A percentile compares a stretch with the other conserved stretches of the same genome.
phyloP scores from a whole-genome alignment of 2,329 filamentous ascomycete genomes.

The Penicillium sp. region DNA sequence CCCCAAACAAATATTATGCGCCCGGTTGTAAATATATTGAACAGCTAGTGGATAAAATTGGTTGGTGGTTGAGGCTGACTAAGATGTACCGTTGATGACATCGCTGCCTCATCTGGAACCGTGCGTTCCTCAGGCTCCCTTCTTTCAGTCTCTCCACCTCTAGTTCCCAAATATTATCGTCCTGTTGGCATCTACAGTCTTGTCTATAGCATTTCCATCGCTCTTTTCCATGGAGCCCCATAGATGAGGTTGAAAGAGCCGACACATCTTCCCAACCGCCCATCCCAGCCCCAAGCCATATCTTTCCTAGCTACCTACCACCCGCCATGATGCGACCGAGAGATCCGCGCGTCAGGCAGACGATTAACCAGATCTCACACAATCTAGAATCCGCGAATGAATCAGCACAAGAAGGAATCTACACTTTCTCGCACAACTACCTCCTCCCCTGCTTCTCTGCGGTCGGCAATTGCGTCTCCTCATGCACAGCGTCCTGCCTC shows the following conservation, averaged over 20 bases:
- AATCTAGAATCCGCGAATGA: slow-evolving; percentile 91
- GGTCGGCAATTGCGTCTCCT: slow-evolving; percentile 67
- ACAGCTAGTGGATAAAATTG: not conserved
- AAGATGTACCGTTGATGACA: slow-evolving; percentile 31
- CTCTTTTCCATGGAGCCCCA: slow-evolving; percentile 21
- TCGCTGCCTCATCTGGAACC: slow-evolving; percentile 20
- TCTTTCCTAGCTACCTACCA: slow-evolving; percentile 39
- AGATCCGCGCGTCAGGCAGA: slow-evolving; percentile 89
- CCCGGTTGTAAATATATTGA: not conserved
- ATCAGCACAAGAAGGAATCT: slow-evolving; percentile 87
- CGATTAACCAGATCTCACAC: slow-evolving; percentile 89
- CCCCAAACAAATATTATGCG: not conserved
- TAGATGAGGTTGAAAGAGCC: slow-evolving; percentile 18
- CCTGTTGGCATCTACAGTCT: not conserved
- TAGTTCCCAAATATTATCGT: slow-evolving; percentile 3
- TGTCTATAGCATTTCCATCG: not conserved
- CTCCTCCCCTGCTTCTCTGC: slow-evolving; percentile 78
- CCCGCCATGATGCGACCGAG: slow-evolving; percentile 62
- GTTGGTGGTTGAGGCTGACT: slow-evolving; percentile 33
- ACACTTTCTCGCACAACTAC: slow-evolving; percentile 85
- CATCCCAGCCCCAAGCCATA: slow-evolving; percentile 4
- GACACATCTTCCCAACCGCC: not conserved
- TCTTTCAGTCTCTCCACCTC: slow-evolving; percentile 11
- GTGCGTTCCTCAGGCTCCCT: slow-evolving; percentile 25
- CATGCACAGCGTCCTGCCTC: slow-evolving; percentile 70